phyloP scores from a whole-genome alignment of 2,329 filamentous ascomycete genomes.

The Hypoxylon sp. region DNA sequence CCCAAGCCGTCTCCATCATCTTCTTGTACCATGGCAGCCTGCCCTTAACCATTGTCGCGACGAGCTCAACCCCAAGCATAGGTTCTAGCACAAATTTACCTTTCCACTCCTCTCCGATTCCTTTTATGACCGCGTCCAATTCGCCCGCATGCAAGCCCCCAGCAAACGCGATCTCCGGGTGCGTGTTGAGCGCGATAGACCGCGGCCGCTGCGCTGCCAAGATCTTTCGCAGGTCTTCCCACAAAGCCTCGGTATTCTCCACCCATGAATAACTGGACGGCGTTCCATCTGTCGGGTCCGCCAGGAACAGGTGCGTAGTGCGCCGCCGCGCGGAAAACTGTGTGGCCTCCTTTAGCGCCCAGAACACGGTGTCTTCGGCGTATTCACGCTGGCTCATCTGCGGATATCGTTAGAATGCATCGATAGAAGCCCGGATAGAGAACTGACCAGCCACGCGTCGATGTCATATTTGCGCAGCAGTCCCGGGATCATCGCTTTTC shows the following conservation, averaged over 20 bases:
- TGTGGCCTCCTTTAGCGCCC: constrained; percentile 61
- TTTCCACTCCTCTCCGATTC: constrained; percentile 57
- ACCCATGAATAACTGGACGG: constrained; percentile 58
- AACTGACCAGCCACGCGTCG: constrained; percentile 62
- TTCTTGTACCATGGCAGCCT: constrained; percentile 59
- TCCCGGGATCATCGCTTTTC: constrained; percentile 57
- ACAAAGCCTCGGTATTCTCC: constrained; percentile 61
- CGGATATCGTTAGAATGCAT: background rate
- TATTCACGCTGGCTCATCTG: constrained; percentile 66
- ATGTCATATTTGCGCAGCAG: constrained; percentile 61
- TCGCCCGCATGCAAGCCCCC: constrained; percentile 64
- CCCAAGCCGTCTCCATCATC: constrained; percentile 66
- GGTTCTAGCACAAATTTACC: constrained; percentile 58
- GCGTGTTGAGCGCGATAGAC: constrained; percentile 60
- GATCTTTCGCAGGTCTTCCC: constrained; percentile 56
- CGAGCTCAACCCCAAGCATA: constrained; percentile 61
- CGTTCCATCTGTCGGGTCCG: constrained; percentile 51
- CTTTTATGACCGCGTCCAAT: constrained; percentile 52
- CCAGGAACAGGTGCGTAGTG: constrained; percentile 64
- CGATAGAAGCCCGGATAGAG: background rate
- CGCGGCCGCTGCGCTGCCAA: constrained; percentile 55
- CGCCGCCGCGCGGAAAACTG: constrained; percentile 65
- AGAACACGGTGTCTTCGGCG: constrained; percentile 65
- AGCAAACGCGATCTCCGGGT: constrained; percentile 61
- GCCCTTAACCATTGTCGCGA: constrained; percentile 59